Conservation (phyloP, 257 asterid genomes). For the Salvia rosmarinus region DNA sequence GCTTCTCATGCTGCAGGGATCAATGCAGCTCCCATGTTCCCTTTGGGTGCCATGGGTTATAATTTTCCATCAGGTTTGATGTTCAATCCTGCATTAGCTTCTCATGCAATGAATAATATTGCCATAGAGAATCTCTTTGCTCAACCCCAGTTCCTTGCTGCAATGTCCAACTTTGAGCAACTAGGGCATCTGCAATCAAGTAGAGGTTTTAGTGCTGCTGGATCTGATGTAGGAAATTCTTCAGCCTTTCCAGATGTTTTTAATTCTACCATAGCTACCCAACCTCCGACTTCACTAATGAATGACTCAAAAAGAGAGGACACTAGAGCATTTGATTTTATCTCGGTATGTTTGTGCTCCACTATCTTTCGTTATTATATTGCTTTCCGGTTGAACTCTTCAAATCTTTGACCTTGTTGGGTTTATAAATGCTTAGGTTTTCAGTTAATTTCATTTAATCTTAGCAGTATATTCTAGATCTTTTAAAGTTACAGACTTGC, state of each 20-base stretch:
- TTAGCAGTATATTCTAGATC: background rate
- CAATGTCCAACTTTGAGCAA: constrained; percentile 88
- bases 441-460: constrained; percentile 5
- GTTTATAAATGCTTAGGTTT: background rate
- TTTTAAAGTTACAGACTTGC: constrained; percentile 9
- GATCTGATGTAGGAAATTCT: constrained; percentile 51
- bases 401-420: constrained; percentile 2
- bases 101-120: constrained; percentile 63
- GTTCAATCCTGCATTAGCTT: constrained; percentile 68
- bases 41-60: constrained; percentile 67
- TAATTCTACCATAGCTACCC: constrained; percentile 64
- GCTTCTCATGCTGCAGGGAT: constrained; percentile 63
- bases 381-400: constrained; percentile 13
- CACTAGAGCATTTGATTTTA: constrained; percentile 89
- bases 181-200: constrained; percentile 61
- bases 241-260: constrained; percentile 85
- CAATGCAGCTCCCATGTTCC: constrained; percentile 56
- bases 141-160: constrained; percentile 86
- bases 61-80: constrained; percentile 65
- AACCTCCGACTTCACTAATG: constrained; percentile 83
- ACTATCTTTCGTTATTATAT: constrained; percentile 22
- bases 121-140: constrained; percentile 71
- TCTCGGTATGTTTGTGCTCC: constrained; percentile 66
- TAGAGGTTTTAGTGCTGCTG: constrained; percentile 48
- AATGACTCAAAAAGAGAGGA: constrained; percentile 78